Base-by-base conservation (phyloP, 106 monocot genomes). In the Dendrobium nobile region DNA sequence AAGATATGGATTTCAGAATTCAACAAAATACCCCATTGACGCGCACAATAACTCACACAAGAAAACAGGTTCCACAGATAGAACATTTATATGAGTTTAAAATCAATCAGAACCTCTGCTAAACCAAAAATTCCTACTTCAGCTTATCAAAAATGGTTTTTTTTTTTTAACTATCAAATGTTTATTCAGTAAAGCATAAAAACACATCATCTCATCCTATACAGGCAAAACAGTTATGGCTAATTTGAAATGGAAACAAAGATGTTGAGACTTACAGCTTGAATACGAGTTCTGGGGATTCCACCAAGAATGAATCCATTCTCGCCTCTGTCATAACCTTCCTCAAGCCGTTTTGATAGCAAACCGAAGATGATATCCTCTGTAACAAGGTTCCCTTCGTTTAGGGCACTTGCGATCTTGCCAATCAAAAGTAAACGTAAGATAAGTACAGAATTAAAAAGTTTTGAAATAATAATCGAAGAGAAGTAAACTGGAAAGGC, bases 301-400 rank as follows among this genome's bases (percentile, higher is more conserved):
- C 98, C 98, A 87, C 92, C 98, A 9, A 99, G 92, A 75, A 99
- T 88, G 81, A 99, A 99, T n/a, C 98, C 95, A 73, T 87, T 86
- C 80, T 99, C 98, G 7, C 98, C 95, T 59, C 75, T 89, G 67
- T 58, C 42, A 43, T 86, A 86, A 51, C 89, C 89, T 80, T 95
- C 98, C 79, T 99, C 98, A 16, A 99, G 81, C 58, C 92, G 85
- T 68, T 93, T 93, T 9, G 98, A 87, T 67, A 95, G 74, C 82
- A 99, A 72, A 9, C 91, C 89, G 79, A 99, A 99, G 84, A 99
- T 91, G 51, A 95, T 88, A 80, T 93, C 92, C 81, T 99, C 98
- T 17, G 92, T 91, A 48, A 99, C 95, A 43, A 99, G 87, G 82
- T 82, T 99, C 41, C 95, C 92, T 84, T 92, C 91, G 41, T 92